Conservation (phyloP, 2,329 filamentous ascomycete genomes). For the Cladophialophora carrionii region DNA sequence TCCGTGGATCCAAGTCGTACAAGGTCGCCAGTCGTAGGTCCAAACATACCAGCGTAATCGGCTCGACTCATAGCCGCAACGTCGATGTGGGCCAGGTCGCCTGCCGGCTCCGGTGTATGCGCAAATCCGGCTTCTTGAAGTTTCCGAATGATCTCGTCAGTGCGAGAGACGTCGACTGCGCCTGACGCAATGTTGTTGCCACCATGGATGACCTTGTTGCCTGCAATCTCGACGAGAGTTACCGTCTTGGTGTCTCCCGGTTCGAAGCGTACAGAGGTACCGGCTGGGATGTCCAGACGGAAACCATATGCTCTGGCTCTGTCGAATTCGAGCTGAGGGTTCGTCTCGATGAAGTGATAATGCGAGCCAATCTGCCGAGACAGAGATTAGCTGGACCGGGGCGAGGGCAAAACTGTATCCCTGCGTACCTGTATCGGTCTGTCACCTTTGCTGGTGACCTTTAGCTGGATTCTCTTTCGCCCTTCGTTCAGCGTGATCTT, state of each 20-base stretch:
- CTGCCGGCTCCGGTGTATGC: conserved; percentile 69
- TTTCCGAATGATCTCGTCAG: conserved; percentile 67
- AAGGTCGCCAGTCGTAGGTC: conserved; percentile 85
- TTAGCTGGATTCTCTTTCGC: conserved; percentile 71
- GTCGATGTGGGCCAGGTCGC: conserved; percentile 61
- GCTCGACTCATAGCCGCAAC: conserved; percentile 73
- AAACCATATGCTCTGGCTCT: conserved; percentile 79
- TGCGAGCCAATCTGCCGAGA: conserved; percentile 72
- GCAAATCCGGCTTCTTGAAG: conserved; percentile 76
- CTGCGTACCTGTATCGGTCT: conserved; percentile 76
- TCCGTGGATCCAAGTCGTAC: conserved; percentile 81
- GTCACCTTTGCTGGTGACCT: conserved; percentile 84
- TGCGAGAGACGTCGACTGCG: conserved; percentile 65
- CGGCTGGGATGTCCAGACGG: conserved; percentile 84
- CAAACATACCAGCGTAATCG: conserved; percentile 86
- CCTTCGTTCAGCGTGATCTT: conserved; percentile 73
- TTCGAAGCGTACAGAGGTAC: conserved; percentile 91
- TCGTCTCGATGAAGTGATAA: conserved; percentile 96
- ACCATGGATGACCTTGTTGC: conserved; percentile 76
- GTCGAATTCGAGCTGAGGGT: conserved; percentile 87
- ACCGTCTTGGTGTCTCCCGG: conserved; percentile 91
- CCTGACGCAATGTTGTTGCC: conserved; percentile 81
- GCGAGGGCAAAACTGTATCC: not conserved
- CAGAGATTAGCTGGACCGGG: conserved; percentile 3
- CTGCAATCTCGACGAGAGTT: conserved; percentile 83